phyloP scores from a whole-genome alignment of 176 grass and related monocot genomes.

The Musa acuminata region DNA sequence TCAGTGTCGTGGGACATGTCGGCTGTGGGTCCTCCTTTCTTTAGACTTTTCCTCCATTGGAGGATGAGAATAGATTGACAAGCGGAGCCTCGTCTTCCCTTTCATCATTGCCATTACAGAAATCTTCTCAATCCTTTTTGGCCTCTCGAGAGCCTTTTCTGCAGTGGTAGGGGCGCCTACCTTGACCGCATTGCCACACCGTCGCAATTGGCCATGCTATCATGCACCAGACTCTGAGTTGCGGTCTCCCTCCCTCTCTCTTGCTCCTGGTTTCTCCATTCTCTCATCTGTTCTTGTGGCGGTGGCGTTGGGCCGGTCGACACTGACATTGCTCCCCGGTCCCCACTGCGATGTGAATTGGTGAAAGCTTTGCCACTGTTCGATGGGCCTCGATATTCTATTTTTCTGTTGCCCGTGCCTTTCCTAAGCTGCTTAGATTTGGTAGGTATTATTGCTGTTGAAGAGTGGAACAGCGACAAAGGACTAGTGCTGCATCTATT shows the following conservation, averaged over 20 bases:
- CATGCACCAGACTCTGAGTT: slow-evolving; percentile 1
- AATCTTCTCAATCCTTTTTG: not conserved
- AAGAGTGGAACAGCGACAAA: slow-evolving; percentile 7
- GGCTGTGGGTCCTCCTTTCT: slow-evolving; percentile 3
- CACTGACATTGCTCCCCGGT: slow-evolving; percentile 15
- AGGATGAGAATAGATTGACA: not conserved
- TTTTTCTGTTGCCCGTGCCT: slow-evolving; percentile 22
- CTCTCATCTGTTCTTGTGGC: slow-evolving; percentile 7
- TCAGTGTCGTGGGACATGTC: slow-evolving; percentile 18
- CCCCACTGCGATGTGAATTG: slow-evolving; percentile 15
- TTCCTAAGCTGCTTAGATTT: slow-evolving; percentile 28
- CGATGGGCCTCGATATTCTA: slow-evolving; percentile 20
- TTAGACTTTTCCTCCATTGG: not conserved
- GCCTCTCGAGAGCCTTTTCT: not conserved
- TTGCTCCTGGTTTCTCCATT: slow-evolving; percentile 7
- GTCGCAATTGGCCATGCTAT: not conserved
- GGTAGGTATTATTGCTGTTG: slow-evolving; percentile 19
- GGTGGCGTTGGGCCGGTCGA: not conserved
- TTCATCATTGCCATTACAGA: slow-evolving; percentile 13
- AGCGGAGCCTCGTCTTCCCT: not conserved
- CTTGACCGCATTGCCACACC: slow-evolving; percentile 1
- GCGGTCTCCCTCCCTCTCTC: not conserved
- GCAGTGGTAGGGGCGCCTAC: slow-evolving; percentile 9
- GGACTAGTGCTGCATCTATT: not conserved
- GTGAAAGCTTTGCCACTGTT: slow-evolving; percentile 13